Base-by-base conservation (phyloP, 2,329 filamentous ascomycete genomes). In the Aureobasidium sp. region DNA sequence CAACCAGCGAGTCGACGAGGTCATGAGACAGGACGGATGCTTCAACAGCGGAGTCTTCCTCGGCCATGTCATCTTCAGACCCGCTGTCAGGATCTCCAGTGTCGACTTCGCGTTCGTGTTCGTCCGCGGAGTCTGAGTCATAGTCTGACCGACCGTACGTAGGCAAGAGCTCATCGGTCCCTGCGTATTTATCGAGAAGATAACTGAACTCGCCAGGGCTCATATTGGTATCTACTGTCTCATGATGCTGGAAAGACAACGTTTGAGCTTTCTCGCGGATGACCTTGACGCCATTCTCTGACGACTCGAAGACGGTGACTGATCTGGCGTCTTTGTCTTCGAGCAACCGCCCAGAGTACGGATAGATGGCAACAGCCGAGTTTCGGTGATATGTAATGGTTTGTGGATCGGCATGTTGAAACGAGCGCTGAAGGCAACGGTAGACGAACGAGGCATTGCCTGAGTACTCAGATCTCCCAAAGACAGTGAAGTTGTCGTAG, bases 61-160 rank as follows among this genome's bases (percentile, higher is more conserved):
- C 57, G 7, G 57, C 57, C 57, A 60, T 60, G 10, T 81, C 75
- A 50, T 86, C 79, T 72, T 52, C 77, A 48, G 55, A 47, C 6
- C 42, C 55, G 73, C 20, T 61, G 71, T 60, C 68, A 71, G 65
- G 68, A 1, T 46, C 70, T n/a, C 72, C 68, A 7, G 32, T 42
- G 6, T 36, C 44, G 9, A 20, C 20, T 20, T 20, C 20, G n/a
- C 26, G 1, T 12, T 36, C 15, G 20, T n/a, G 10, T 26, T 41
- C 46, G 1, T 50, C 46, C 5, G 34, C 29, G 7, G 29, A 32
- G 20, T 50, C 56, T 36, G 42, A 34, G 15, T n/a, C 55, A 39
- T 12, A 27, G 5, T 73, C 76, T 1, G 84, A 87, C 3, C 87
- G 82, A 5, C 83, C 83, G 67, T 81, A 83, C 0, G 17, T 26